phyloP scores from a whole-genome alignment of 305 asterid genomes.

The Caryopteris hybrid region DNA sequence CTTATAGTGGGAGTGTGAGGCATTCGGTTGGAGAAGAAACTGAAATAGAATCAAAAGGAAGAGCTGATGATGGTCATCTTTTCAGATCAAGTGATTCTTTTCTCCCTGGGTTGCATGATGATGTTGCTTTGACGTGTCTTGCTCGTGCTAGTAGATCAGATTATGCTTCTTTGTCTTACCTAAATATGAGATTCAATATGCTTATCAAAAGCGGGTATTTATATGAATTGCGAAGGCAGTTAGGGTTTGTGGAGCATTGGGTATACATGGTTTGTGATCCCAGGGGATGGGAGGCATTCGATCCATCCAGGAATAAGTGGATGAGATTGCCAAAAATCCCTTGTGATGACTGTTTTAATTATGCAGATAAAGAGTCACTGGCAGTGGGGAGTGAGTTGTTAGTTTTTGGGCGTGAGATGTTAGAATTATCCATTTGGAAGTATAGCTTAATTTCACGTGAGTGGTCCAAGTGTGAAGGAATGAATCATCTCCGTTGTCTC shows the following conservation, averaged over 20 bases:
- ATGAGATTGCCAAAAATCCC: constrained; percentile 74
- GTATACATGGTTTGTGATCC: constrained; percentile 88
- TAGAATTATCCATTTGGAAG: constrained; percentile 81
- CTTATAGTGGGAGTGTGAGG: constrained; percentile 12
- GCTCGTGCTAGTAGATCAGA: constrained; percentile 63
- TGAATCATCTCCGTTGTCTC: constrained; percentile 75
- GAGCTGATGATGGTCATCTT: constrained; percentile 39
- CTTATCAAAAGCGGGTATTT: constrained; percentile 58
- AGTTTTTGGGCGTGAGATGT: constrained; percentile 79
- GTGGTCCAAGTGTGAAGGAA: constrained; percentile 69
- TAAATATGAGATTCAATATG: constrained; percentile 46
- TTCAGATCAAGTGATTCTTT: constrained; percentile 48
- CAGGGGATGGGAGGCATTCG: constrained; percentile 89
- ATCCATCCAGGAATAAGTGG: constrained; percentile 69
- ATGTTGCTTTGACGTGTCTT: constrained; percentile 62
- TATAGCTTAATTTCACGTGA: constrained; percentile 40
- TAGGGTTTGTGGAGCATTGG: constrained; percentile 69
- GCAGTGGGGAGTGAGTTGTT: constrained; percentile 74
- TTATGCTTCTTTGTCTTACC: constrained; percentile 56
- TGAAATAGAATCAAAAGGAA: constrained; percentile 32
- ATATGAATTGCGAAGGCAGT: constrained; percentile 66
- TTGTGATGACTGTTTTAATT: constrained; percentile 78
- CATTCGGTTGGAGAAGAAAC: constrained; percentile 30
- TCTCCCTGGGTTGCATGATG: constrained; percentile 70
- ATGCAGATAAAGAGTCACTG: constrained; percentile 76